Evolutionary conservation across 2,329 filamentous ascomycete species (phyloP).

Genomic region (Colletotrichum eremochloae): DNA sequence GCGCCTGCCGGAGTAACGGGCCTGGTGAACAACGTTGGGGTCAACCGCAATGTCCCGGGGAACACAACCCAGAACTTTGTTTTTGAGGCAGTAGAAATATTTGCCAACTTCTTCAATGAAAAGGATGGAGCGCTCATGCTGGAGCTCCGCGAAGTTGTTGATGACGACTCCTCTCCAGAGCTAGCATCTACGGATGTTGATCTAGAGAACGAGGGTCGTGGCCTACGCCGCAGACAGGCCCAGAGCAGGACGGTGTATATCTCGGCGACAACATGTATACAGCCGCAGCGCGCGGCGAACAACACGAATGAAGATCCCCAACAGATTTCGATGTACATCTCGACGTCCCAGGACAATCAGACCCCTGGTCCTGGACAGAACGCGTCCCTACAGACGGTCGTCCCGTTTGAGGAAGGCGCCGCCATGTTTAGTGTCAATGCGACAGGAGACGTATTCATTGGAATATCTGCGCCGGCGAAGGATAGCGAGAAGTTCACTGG

Average conservation of each 20-base stretch:
- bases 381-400: slow-evolving; percentile 57
- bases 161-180: slow-evolving; percentile 44
- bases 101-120: slow-evolving; percentile 51
- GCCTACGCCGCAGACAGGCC: slow-evolving; percentile 45
- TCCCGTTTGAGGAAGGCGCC: slow-evolving; percentile 76
- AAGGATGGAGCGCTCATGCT: slow-evolving; percentile 30
- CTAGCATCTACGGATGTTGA: slow-evolving; percentile 41
- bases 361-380: slow-evolving; percentile 73
- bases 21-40: slow-evolving; percentile 74
- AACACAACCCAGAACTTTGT: slow-evolving; percentile 75
- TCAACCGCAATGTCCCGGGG: slow-evolving; percentile 69
- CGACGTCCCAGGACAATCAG: slow-evolving; percentile 72
- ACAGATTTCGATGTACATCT: slow-evolving; percentile 85
- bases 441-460: slow-evolving; percentile 79
- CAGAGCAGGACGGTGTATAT: slow-evolving; percentile 75
- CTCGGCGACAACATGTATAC: slow-evolving; percentile 87
- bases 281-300: slow-evolving; percentile 71
- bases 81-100: slow-evolving; percentile 70
- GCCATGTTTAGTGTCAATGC: slow-evolving; percentile 73
- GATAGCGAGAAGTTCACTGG: slow-evolving; percentile 70
- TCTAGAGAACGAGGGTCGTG: slow-evolving; percentile 39
- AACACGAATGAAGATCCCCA: slow-evolving; percentile 66
- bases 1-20: slow-evolving; percentile 64
- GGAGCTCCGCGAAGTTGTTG: slow-evolving; percentile 45
- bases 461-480: slow-evolving; percentile 78